These are phyloP conservation scores for Cairneyella variabilis DNA, from an alignment of 495 filamentous ascomycete species.

Conservation along the genomic window DNA sequence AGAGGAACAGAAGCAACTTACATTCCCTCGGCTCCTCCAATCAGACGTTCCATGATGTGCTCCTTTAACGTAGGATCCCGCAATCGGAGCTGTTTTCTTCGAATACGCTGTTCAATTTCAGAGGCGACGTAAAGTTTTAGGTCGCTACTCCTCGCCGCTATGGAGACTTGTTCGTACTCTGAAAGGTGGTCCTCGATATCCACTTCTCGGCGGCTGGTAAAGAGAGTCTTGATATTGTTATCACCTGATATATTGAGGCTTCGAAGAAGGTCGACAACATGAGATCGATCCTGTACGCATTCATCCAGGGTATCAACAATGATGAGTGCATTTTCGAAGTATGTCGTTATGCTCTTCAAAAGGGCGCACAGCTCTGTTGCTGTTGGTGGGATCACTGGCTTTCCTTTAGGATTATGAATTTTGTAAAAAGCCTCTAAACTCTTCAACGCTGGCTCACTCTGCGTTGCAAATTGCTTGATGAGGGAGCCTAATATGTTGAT, in stretches of 20 bases:
- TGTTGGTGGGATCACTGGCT: not conserved
- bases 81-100: conserved; percentile 21
- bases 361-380: conserved; percentile 12
- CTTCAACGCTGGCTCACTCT: conserved; percentile 30
- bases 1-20: conserved; percentile 9
- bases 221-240: conserved; percentile 22
- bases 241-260: not conserved
- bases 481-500: conserved; percentile 32
- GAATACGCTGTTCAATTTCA: conserved; percentile 30
- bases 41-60: conserved; percentile 29
- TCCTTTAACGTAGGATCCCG: conserved; percentile 26
- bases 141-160: conserved; percentile 31
- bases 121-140: conserved; percentile 31
- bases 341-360: conserved; percentile 20
- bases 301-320: conserved; percentile 34
- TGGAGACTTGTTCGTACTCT: conserved; percentile 23
- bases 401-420: not conserved
- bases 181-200: conserved; percentile 21
- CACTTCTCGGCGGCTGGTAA: conserved; percentile 26
- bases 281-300: conserved; percentile 11
- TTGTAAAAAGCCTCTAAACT: not conserved
- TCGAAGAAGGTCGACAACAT: conserved; percentile 18
- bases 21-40: conserved; percentile 30
- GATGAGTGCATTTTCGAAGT: conserved; percentile 24
- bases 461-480: conserved; percentile 30